These are phyloP conservation scores for Leishmania braziliensis DNA, from an alignment of 208 protist genomes.

Conservation along the genomic window DNA sequence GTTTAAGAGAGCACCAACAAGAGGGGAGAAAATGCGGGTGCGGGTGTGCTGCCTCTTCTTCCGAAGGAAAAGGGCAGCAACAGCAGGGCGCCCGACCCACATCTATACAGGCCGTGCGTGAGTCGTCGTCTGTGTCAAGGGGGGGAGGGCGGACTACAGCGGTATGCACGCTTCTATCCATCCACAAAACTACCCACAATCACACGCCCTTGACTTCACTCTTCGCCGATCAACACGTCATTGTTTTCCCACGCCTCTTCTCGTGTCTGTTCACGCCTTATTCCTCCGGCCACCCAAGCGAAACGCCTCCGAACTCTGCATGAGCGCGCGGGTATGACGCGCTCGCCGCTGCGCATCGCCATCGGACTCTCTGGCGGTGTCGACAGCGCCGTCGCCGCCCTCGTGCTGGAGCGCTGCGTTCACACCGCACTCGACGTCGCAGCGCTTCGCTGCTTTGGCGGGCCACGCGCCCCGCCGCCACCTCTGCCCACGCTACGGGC, in stretches of 20 bases:
- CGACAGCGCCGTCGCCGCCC: slow-evolving; percentile 75
- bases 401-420: slow-evolving; percentile 66
- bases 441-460: slow-evolving; percentile 41
- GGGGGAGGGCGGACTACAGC: not conserved
- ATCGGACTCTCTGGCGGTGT: slow-evolving; percentile 82
- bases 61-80: not conserved
- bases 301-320: not conserved
- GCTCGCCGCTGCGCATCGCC: slow-evolving; percentile 42
- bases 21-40: not conserved
- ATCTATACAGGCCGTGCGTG: not conserved
- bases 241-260: not conserved
- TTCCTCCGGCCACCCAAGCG: not conserved
- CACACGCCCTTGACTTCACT: not conserved
- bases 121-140: not conserved
- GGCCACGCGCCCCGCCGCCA: not conserved
- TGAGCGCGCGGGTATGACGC: not conserved
- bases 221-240: not conserved
- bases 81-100: not conserved
- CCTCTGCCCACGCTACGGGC: slow-evolving; percentile 3
- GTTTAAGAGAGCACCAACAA: not conserved
- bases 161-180: not conserved
- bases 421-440: slow-evolving; percentile 49
- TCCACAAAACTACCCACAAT: not conserved
- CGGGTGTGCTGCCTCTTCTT: not conserved
- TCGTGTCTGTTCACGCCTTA: not conserved